Base-by-base conservation (phyloP, 129 eudicot species). In the Chrysanthemum seticuspe region DNA sequence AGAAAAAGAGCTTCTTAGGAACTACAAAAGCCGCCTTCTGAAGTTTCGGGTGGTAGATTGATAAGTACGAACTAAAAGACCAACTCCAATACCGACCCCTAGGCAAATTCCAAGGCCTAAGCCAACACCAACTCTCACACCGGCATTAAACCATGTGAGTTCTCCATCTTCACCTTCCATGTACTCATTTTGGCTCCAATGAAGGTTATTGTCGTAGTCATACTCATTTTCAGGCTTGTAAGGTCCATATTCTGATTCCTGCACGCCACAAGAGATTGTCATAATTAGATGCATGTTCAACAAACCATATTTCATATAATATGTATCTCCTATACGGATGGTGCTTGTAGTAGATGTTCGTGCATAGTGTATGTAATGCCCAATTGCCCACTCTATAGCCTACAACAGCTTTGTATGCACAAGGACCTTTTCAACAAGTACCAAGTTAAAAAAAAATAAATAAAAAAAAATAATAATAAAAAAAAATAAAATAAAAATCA, bases 111-210 rank as follows among this genome's bases (percentile, higher is more conserved):
- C 97, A 29, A 91, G 96, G 54, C 97, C 96, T 59, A 91, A 75
- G 10, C 96, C 96, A 54, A 91, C 96, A 69, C 97, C 97, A 2
- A 91, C 97, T 73, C 97, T 74, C 0, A 91, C 96, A 45, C 97
- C 97, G 44, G 97, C 94, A 50, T 88, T 88, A 64, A 91, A 91
- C 93, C 96, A 91, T 11, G 97, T 79, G 23, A 92, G 87, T 55
- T 92, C 96, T 59, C 96, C 94, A 55, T 92, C 96, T 87, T 92
- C 97, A 19, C 85, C 88, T 77, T 87, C 97, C 61, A 85, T 70
- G 72, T 86, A 85, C 13, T 87, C 97, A 13, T 72, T 25, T 15
- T 73, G 83, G 67, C 82, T 74, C 96, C 87, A 88, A 72, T 88
- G 83, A 57, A 86, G 71, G 56, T 53, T 54, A 11, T 62, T 67